Conservation (phyloP, 2,329 filamentous ascomycete species). For the Penicillium digitatum region DNA sequence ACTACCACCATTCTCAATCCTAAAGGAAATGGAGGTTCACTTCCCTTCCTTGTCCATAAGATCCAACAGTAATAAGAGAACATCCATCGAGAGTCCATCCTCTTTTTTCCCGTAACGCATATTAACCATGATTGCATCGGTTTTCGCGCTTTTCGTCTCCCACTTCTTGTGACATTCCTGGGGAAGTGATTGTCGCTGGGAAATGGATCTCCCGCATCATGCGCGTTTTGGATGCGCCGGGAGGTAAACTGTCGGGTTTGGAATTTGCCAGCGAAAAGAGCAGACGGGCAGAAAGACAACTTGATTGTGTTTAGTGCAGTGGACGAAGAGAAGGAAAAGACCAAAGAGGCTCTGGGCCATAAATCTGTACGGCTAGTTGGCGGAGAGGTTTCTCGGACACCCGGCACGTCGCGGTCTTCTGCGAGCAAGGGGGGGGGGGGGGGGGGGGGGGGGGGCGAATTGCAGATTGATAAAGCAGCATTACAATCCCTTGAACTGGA, state of each 20-base stretch:
- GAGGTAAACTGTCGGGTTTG: constrained; percentile 54
- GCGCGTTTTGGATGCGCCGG: constrained; percentile 46
- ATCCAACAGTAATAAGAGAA: constrained; percentile 10
- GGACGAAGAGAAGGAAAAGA: neutral
- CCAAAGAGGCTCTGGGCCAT: constrained; percentile 12
- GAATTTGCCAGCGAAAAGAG: constrained; percentile 49
- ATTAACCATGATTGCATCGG: constrained; percentile 27
- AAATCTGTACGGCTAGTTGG: constrained; percentile 40
- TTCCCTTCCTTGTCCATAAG: constrained; percentile 7
- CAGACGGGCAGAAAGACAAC: constrained; percentile 25
- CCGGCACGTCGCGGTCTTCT: constrained; percentile 33
- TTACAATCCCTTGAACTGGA: constrained; percentile 28
- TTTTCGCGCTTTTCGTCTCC: constrained; percentile 28
- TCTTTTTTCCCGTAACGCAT: constrained; percentile 12
- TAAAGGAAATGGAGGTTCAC: constrained; percentile 6
- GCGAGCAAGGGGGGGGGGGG: constrained; percentile 47
- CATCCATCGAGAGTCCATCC: constrained; percentile 3
- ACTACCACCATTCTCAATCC: constrained; percentile 2
- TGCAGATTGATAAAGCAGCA: constrained; percentile 53
- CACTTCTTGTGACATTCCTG: constrained; percentile 17
- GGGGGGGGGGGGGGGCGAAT: constrained; percentile 45
- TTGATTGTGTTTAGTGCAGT: constrained; percentile 27
- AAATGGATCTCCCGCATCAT: constrained; percentile 49
- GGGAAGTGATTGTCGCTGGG: constrained; percentile 33
- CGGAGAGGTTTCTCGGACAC: constrained; percentile 41